Base-by-base conservation (phyloP, 2,329 filamentous ascomycete species). In the Fusarium redolens region DNA sequence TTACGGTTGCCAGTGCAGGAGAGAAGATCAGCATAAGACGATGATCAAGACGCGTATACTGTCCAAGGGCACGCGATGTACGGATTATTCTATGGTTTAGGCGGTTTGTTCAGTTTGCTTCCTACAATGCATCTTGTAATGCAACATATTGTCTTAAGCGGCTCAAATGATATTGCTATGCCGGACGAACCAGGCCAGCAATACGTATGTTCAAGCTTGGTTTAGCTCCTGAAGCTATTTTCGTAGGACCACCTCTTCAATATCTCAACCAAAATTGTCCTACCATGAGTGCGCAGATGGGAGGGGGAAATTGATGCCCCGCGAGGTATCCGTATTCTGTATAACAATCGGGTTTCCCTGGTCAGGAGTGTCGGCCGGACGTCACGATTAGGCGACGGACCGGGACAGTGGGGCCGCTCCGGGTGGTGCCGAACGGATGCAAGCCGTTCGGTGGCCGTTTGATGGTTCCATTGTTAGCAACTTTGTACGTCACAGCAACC, bases 41-140 rank as follows among this genome's bases (percentile, higher is more conserved):
- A 60, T 72, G 73, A 74, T 65, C 47, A 65, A 63, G 62, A 68
- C 56, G 58, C 51, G 71, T 40, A 62, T 62, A 62, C 64, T 38
- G 54, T 31, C 35, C 31, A 40, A 56, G 44, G 50, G 35, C 63
- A 65, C 58, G 62, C 64, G 30, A 47, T 75, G 76, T 76, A 76
- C 48, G 57, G 70, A 67, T 73, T 73, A 58, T 72, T 69, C 54
- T 63, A 77, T 69, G 73, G 63, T 30, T 70, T 77, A 78, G 72
- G 77, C 55, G 65, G 70, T 57, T 61, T 45, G 62, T 67, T 43
- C 38, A 67, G 41, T 48, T 64, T 72, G 45, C 65, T 65, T 47
- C 55, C 56, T 67, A 33, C 43, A 41, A 54, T 30, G 55, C 25
- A 33, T 41, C 55, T 55, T 68, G 52, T 28, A 52, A 51, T 25